phyloP scores from a whole-genome alignment of 2,329 filamentous ascomycete genomes.

The Coniochaeta pulveracea region DNA sequence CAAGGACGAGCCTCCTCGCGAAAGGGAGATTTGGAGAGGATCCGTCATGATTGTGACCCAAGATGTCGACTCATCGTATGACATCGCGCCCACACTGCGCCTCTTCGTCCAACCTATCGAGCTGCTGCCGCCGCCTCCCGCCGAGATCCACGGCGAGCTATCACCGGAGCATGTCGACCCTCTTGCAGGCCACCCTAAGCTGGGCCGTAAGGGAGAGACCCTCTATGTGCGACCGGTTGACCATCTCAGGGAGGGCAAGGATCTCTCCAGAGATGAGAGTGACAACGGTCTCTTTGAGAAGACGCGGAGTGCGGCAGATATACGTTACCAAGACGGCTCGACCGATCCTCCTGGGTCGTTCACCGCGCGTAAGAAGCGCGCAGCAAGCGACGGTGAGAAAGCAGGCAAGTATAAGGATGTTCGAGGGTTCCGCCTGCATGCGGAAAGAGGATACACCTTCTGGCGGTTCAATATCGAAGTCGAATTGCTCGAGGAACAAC shows the following conservation, averaged over 20 bases:
- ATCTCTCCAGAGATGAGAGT: constrained; percentile 69
- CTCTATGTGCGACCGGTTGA: constrained; percentile 87
- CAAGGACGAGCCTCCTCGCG: constrained; percentile 23
- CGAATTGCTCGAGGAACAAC: constrained; percentile 66
- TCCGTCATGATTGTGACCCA: constrained; percentile 92
- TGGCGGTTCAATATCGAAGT: constrained; percentile 96
- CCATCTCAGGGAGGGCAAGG: constrained; percentile 64
- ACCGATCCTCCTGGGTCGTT: constrained; percentile 41
- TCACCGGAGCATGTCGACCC: constrained; percentile 81
- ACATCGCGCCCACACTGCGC: constrained; percentile 64
- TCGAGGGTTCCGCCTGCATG: constrained; percentile 68
- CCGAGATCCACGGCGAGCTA: constrained; percentile 54
- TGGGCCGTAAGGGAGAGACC: constrained; percentile 74
- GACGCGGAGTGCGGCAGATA: constrained; percentile 41
- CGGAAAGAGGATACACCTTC: constrained; percentile 81
- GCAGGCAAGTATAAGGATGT: constrained; percentile 74
- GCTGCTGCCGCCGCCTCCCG: constrained; percentile 66
- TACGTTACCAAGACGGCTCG: constrained; percentile 25
- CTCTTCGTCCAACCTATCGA: constrained; percentile 83
- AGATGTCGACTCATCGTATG: constrained; percentile 74
- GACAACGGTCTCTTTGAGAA: constrained; percentile 76
- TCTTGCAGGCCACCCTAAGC: constrained; percentile 74
- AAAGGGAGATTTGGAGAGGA: constrained; percentile 82
- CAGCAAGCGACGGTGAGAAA: constrained; percentile 64
- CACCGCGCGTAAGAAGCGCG: constrained; percentile 38